Base-by-base conservation (phyloP, 1,284 basidiomycete species). In the Trichosporon faecale region DNA sequence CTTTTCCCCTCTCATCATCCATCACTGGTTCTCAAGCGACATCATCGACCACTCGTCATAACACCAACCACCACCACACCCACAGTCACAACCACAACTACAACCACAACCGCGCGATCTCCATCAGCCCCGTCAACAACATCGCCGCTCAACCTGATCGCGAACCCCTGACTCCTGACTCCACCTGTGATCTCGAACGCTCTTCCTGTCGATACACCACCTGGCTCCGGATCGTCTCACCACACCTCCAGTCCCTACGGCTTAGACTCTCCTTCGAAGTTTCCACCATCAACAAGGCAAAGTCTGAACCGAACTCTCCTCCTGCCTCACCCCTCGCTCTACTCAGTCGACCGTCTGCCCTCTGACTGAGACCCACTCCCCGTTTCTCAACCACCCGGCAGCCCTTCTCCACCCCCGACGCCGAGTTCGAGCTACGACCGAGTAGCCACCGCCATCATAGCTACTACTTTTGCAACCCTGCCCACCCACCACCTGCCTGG, bases 381-480 rank as follows among this genome's bases (percentile, higher is more conserved):
- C 12, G 29, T 33, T 23, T n/a, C 18, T n/a, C 27, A 7, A 29
- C 27, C 57, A 33, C 29, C 57, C 27, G 29, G 57, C 57, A 31
- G 29, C 57, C 27, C 27, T 55, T n/a, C 8, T 57, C 60, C 11
- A 2, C 7, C 35, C 18, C 63, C 33, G 33, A 29, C 37, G 35
- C 63, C 27, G 29, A 31, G 18, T 8, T 33, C 29, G 57, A 29
- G 57, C 57, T 61, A 61, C 57, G 9, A n/a, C 57, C 57, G 23
- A 61, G 31, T 66, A 33, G 65, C 33, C 52, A 27, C 33, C 65
- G 65, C 49, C 46, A 66, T 66, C 49, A 61, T 61, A 61, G 64
- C 64, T 27, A 65, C 64, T 25, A 65, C 29, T 21, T 35, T 66
- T 49, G 64, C 64, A 66, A 66, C 35, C 12, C 25, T 37, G 27